Conservation (phyloP, 2,329 filamentous ascomycete genomes). For the Venturia aucupariae region DNA sequence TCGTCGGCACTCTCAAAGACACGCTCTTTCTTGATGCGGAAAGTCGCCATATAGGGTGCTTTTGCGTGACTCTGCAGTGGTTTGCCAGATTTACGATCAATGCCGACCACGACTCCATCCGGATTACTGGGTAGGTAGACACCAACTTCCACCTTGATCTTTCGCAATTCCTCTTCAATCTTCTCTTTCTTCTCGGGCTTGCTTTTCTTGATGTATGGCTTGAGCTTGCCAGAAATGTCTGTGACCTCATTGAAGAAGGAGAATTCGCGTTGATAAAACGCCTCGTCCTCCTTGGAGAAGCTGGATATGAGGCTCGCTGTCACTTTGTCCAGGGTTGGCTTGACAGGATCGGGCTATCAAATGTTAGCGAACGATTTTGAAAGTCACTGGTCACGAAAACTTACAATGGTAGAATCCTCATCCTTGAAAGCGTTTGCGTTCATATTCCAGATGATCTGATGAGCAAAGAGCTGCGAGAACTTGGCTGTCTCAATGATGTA, state of each 20-base stretch:
- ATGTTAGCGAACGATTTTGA: neutral
- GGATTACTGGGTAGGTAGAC: constrained; percentile 97
- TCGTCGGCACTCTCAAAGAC: constrained; percentile 45
- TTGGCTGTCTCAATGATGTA: constrained; percentile 97
- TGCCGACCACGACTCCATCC: constrained; percentile 92
- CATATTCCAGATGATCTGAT: constrained; percentile 99
- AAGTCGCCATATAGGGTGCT: constrained; percentile 97
- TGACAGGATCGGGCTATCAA: constrained; percentile 70
- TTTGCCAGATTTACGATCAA: constrained; percentile 95
- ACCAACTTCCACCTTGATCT: constrained; percentile 93
- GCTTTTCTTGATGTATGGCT: constrained; percentile 80
- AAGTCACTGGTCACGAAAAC: constrained; percentile 23
- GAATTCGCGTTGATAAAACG: constrained; percentile 92
- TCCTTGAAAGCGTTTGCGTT: constrained; percentile 98
- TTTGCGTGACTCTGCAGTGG: constrained; percentile 97
- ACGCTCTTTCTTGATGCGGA: constrained; percentile 81
- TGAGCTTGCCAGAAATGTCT: constrained; percentile 86
- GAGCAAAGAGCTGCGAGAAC: constrained; percentile 95
- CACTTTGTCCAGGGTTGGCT: constrained; percentile 86
- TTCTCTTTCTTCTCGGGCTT: constrained; percentile 99
- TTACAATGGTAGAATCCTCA: constrained; percentile 75
- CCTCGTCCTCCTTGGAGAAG: constrained; percentile 69
- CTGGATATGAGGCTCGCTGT: constrained; percentile 73
- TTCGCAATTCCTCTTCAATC: constrained; percentile 95
- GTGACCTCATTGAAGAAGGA: constrained; percentile 98